Evolutionary conservation across 2,329 filamentous ascomycete species (phyloP).

Genomic region (Pyricularia grisea): DNA sequence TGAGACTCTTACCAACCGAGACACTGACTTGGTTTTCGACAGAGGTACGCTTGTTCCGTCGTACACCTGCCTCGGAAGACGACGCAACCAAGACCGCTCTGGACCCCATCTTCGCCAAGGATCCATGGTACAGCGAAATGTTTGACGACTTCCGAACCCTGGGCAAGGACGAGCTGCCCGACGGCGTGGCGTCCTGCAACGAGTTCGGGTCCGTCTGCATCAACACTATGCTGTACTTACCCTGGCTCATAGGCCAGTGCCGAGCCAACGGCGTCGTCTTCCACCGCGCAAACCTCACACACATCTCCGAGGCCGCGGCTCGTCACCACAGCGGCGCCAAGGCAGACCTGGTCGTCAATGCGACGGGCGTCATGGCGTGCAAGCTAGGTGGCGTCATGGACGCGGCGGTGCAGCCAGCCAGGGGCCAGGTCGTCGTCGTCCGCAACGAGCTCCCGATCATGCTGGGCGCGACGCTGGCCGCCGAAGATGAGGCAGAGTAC

Average conservation of each 20-base stretch:
- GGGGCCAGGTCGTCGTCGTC: conserved; percentile 79
- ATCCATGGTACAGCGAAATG: conserved; percentile 66
- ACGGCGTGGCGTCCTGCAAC: conserved; percentile 61
- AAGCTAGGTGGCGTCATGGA: conserved; percentile 78
- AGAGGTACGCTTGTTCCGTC: conserved; percentile 41
- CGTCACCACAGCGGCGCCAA: conserved; percentile 47
- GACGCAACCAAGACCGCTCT: conserved; percentile 43
- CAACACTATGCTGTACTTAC: conserved; percentile 80
- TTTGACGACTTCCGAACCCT: conserved; percentile 64
- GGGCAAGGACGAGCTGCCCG: conserved; percentile 44
- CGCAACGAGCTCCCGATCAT: conserved; percentile 68
- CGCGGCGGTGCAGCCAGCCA: conserved; percentile 58
- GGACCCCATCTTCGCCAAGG: conserved; percentile 53
- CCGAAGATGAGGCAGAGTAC: not conserved
- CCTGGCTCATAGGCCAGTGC: conserved; percentile 77
- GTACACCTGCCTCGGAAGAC: conserved; percentile 23
- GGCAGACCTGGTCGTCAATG: conserved; percentile 71
- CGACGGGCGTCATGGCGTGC: conserved; percentile 68
- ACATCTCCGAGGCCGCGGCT: conserved; percentile 61
- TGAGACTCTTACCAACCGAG: not conserved
- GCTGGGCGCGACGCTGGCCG: conserved; percentile 57
- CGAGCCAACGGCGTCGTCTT: conserved; percentile 62
- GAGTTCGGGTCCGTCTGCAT: conserved; percentile 82
- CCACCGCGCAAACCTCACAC: conserved; percentile 52
- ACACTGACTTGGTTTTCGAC: not conserved